Percentiles rank a stretch among this genome's conserved stretches.
phyloP scores from a whole-genome alignment of 2,329 filamentous ascomycete genomes.

The Fusarium sp. region DNA sequence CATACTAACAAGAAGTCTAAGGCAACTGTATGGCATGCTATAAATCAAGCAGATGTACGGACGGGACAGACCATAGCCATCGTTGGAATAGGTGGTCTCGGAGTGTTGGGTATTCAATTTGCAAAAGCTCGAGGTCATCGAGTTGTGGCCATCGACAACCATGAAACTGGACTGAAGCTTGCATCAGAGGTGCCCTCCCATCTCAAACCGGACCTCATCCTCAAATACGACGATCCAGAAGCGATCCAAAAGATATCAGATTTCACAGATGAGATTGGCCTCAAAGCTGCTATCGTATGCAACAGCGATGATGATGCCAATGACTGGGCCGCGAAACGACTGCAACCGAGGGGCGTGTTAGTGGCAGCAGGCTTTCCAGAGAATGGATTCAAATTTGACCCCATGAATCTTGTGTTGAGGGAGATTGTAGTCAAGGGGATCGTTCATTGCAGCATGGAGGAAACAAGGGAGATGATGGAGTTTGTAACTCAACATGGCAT shows the following conservation, averaged over 20 bases:
- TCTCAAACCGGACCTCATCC: conserved; percentile 32
- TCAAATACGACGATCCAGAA: conserved; percentile 14
- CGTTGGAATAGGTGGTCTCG: conserved; percentile 45
- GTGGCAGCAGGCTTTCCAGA: conserved; percentile 34
- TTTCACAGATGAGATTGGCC: conserved; percentile 31
- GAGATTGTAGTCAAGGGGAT: conserved; percentile 34
- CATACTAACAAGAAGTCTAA: not conserved
- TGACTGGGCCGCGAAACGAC: conserved; percentile 31
- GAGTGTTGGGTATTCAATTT: conserved; percentile 45
- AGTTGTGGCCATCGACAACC: conserved; percentile 46
- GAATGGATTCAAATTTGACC: conserved; percentile 33
- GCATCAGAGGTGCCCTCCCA: conserved; percentile 33
- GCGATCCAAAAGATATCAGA: conserved; percentile 19
- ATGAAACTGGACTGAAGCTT: conserved; percentile 24
- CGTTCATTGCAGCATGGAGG: conserved; percentile 31
- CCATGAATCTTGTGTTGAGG: conserved; percentile 27
- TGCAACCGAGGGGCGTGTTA: conserved; percentile 26
- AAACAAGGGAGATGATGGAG: conserved; percentile 26
- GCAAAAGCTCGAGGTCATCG: conserved; percentile 46
- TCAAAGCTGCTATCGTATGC: conserved; percentile 33
- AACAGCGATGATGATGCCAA: conserved; percentile 28
- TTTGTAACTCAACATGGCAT: conserved; percentile 25
- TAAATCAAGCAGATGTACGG: conserved; percentile 20
- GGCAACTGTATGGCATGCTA: conserved; percentile 39
- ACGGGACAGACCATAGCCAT: conserved; percentile 24